These are phyloP conservation scores for Penicillium sp. DNA, from an alignment of 2,329 filamentous ascomycete genomes.

Conservation along the genomic window DNA sequence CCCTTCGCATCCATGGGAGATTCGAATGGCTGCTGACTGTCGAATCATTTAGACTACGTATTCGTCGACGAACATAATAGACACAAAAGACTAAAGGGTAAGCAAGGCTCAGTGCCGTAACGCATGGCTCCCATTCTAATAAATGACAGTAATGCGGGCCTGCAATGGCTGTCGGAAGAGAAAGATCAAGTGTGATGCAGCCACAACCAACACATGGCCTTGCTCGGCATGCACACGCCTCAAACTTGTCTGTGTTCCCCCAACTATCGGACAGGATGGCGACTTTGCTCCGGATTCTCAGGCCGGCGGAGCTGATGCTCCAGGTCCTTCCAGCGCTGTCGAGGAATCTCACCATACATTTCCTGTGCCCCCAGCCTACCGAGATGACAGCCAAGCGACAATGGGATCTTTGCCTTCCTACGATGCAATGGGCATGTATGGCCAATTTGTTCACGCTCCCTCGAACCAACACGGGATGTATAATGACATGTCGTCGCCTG, in stretches of 20 bases:
- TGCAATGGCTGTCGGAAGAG: conserved; percentile 90
- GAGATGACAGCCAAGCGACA: conserved; percentile 48
- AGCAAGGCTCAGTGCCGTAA: conserved; percentile 8
- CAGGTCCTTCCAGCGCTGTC: conserved; percentile 35
- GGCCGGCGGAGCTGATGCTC: conserved; percentile 23
- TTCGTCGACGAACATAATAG: conserved; percentile 98
- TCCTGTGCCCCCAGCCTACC: conserved; percentile 45
- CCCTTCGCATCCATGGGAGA: not conserved
- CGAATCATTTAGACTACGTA: conserved; percentile 70
- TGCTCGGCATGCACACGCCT: conserved; percentile 88
- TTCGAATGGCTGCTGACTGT: conserved; percentile 7
- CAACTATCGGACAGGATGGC: conserved; percentile 71
- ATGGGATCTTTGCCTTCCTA: conserved; percentile 45
- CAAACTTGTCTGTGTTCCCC: conserved; percentile 88
- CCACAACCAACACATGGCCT: conserved; percentile 95
- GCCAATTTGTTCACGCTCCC: conserved; percentile 33
- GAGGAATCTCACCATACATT: conserved; percentile 51
- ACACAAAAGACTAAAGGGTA: conserved; percentile 93
- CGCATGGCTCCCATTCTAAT: conserved; percentile 3
- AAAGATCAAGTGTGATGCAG: conserved; percentile 97
- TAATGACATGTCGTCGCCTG: conserved; percentile 28
- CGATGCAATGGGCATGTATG: conserved; percentile 38
- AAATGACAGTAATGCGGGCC: conserved; percentile 76
- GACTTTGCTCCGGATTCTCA: conserved; percentile 32
- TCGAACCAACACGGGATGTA: conserved; percentile 29